Evolutionary conservation across 2,329 filamentous ascomycete species (phyloP).

Genomic region (Clonostachys chloroleuca): DNA sequence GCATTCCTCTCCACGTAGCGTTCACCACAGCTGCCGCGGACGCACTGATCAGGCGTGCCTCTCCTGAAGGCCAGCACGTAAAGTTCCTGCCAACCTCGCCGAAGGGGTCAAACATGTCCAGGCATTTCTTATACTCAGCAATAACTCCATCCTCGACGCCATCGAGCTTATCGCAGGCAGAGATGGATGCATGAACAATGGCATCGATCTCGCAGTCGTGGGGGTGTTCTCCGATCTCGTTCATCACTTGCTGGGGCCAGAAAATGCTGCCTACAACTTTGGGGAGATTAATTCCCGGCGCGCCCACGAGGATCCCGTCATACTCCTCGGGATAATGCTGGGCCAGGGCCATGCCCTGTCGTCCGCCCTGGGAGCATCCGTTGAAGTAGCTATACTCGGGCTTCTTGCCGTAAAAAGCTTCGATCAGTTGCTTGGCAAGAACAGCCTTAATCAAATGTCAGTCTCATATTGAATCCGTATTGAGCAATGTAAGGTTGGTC

Average conservation of each 20-base stretch:
- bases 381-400: slow-evolving; percentile 40
- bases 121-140: slow-evolving; percentile 14
- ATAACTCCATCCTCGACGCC: slow-evolving; percentile 2
- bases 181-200: neutral
- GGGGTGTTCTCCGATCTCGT: slow-evolving; percentile 16
- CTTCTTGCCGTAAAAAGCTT: slow-evolving; percentile 31
- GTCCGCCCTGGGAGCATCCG: slow-evolving; percentile 50
- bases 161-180: slow-evolving; percentile 1
- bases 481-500: neutral
- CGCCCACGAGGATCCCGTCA: slow-evolving; percentile 45
- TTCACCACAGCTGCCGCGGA: slow-evolving; percentile 8
- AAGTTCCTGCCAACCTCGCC: slow-evolving; percentile 12
- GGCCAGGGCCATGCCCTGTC: slow-evolving; percentile 47
- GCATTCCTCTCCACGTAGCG: slow-evolving; percentile 8
- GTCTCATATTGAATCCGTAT: too few species aligned
- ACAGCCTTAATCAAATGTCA: slow-evolving; percentile 16
- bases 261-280: slow-evolving; percentile 14
- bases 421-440: slow-evolving; percentile 32
- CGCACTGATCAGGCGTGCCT: neutral
- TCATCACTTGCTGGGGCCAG: slow-evolving; percentile 22
- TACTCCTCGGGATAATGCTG: slow-evolving; percentile 48
- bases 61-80: slow-evolving; percentile 8
- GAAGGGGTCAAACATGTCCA: slow-evolving; percentile 17
- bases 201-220: slow-evolving; percentile 3
- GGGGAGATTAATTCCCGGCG: slow-evolving; percentile 33